Base-by-base conservation (phyloP, 139 green algal species). In the Chlamydomonas sphaeroides region DNA sequence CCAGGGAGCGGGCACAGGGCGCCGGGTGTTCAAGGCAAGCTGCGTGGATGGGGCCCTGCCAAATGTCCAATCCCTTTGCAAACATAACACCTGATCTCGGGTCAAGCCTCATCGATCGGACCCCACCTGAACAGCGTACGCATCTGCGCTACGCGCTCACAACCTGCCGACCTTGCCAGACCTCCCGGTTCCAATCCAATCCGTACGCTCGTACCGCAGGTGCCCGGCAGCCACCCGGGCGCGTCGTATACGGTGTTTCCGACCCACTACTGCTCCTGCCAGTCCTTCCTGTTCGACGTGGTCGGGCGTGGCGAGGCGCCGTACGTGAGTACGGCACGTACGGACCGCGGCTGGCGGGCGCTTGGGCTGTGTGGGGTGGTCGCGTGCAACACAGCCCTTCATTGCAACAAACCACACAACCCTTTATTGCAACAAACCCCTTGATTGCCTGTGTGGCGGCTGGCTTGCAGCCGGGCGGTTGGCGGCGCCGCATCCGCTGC, bases 241-340 rank as follows among this genome's bases (percentile, higher is more conserved):
- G 92, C 94, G 11, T 45, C 68, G 28, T 97, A 98, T 88, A 63
- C 90, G 0, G 93, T 96, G 15, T 93, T 96, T 49, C 93, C 95
- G 0, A 32, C 36, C 15, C 87, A 94, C 75, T 98, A 92, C 87
- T 98, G 95, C 91, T 93, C 93, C 57, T 98, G 95, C 79, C 92
- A 98, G 42, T 89, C 94, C 11, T 96, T 97, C 83, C 88, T 92
- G 75, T 97, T 89, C 48, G 92, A 97, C 65, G 93, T 98, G 1
- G 88, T 96, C 0, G 82, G 65, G 57, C 90, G 90, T 41, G 67
- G 67, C 23, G 92, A 96, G 30, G 90, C 92, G 1, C 33, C 86
- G 5, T 84, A 56, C 33, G 79, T 91, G 71, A 86, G 80, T 86
- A 23, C 18, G 32, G 5, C 6, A 11, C 23, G 15, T 23, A 5